Evolutionary conservation across 2,329 filamentous ascomycete species (phyloP).

Genomic region (Diatrype stigma): DNA sequence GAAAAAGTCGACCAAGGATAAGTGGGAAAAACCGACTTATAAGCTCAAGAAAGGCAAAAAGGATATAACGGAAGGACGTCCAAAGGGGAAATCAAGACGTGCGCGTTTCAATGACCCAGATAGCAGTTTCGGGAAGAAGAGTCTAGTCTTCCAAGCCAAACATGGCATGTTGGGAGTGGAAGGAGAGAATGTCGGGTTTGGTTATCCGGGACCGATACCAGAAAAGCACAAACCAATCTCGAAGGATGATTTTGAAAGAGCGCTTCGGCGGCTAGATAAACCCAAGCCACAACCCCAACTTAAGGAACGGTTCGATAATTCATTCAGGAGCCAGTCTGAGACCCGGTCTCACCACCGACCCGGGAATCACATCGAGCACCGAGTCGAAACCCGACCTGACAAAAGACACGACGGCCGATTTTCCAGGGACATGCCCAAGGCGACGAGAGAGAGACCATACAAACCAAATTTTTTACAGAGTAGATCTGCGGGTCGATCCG

Average conservation of each 20-base stretch:
- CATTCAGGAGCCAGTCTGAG: too few relatives aligned
- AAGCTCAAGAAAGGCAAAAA: slow-evolving; percentile 46
- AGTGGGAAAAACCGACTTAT: slow-evolving; percentile 23
- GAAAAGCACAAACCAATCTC: slow-evolving; percentile 5
- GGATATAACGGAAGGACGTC: slow-evolving; percentile 41
- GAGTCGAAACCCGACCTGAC: neutral
- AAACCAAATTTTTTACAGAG: too few relatives aligned
- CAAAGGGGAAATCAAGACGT: slow-evolving; percentile 41
- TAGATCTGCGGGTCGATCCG: too few relatives aligned
- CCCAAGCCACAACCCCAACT: too few relatives aligned
- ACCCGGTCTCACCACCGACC: too few relatives aligned
- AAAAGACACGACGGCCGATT: neutral
- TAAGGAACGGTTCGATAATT: too few relatives aligned
- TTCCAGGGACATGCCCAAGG: neutral
- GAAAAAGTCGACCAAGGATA: too few relatives aligned
- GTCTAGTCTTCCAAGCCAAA: slow-evolving; percentile 52
- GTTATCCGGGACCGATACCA: slow-evolving; percentile 7
- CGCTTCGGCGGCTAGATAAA: too few relatives aligned
- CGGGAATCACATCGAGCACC: too few relatives aligned
- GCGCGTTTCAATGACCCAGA: slow-evolving; percentile 50
- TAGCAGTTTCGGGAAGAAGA: slow-evolving; percentile 48
- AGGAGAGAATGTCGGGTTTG: slow-evolving; percentile 7
- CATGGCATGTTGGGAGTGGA: slow-evolving; percentile 37
- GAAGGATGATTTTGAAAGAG: slow-evolving; percentile 1
- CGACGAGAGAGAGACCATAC: neutral